Evolutionary conservation across 2,329 filamentous ascomycete species (phyloP), one percentile per base, ranked within the genome.

Genomic region (Zasmidium cellare): DNA sequence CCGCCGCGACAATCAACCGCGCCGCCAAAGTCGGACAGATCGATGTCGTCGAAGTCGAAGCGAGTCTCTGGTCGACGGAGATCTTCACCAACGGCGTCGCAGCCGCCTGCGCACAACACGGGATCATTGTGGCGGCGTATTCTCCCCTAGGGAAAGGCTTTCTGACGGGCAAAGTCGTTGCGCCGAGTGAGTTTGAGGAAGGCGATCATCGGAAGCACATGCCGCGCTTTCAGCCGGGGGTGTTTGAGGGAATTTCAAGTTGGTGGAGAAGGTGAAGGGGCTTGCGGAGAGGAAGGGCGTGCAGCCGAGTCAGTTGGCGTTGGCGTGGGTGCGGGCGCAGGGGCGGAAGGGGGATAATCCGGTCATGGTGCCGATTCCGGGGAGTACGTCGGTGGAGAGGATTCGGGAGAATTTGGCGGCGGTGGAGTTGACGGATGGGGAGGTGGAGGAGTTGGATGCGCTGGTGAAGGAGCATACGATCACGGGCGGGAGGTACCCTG

Each of bases 11-110:
- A 0, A 77, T 85, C 46, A 11, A 28, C 12, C 31, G 51, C 18
- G 51, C 51, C 9, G 74, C 78, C 51, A 78, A 78, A 51, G 77
- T 85, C 44, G 78, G 81, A 61, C 82, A 81, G 14, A 81, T 87
- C 49, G 76, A 77, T 1, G 79, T 80, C 1, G 83, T 86, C 9
- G 84, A 87, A 65, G 79, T 85, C 23, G 84, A 87, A 68, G 74
- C 86, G 54, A 47, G 41, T 35, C 24, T 55, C 12, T 55, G 45
- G 75, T 22, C 19, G 3, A 47, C 45, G 19, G 45, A 47, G 11
- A 22, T 24, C 22, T 24, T 47, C 19, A 9, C 9, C 3, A 47
- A 47, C 45, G 45, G 45, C 14, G 19, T 47, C 5, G 9, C 22
- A 3, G 22, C 9, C 19, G 22, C 45, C 9, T 47, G 45, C 45